Evolutionary conservation across 306 rosid species (phyloP).

Genomic region (Fragaria iinumae): DNA sequence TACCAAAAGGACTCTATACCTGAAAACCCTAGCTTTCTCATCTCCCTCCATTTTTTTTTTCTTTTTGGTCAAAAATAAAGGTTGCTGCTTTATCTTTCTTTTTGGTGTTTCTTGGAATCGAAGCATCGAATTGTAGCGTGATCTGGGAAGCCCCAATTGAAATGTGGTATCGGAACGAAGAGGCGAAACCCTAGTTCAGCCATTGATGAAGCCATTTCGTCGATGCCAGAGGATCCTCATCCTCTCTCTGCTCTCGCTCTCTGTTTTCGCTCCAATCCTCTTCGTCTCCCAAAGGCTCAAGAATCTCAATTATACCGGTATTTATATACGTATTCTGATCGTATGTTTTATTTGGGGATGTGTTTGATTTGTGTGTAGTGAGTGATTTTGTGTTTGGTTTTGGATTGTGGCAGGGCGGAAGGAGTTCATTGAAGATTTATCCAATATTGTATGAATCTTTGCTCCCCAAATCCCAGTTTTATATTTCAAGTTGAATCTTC

Average conservation of each 20-base stretch:
- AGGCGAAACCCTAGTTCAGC: conserved; percentile 20
- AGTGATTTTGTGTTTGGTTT: conserved; percentile 29
- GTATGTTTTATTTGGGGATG: background rate
- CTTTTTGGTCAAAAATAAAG: background rate
- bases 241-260: conserved; percentile 75
- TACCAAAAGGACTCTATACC: conserved; percentile 11
- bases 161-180: conserved; percentile 44
- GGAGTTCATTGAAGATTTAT: conserved; percentile 66
- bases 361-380: background rate
- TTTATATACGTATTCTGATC: background rate
- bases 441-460: conserved; percentile 65
- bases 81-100: background rate
- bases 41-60: background rate
- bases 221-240: conserved; percentile 86
- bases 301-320: conserved; percentile 49
- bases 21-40: conserved; percentile 52
- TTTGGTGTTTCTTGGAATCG: conserved; percentile 27
- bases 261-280: conserved; percentile 80
- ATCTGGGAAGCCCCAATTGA: conserved; percentile 39
- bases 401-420: conserved; percentile 51
- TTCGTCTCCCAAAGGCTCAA: conserved; percentile 59
- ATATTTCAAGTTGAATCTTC: background rate
- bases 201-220: conserved; percentile 69
- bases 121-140: conserved; percentile 52
- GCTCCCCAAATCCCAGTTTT: conserved; percentile 27